Evolutionary conservation across 2,329 filamentous ascomycete species (phyloP), one percentile per base, ranked within the genome.

Genomic region (Fusarium sp.): DNA sequence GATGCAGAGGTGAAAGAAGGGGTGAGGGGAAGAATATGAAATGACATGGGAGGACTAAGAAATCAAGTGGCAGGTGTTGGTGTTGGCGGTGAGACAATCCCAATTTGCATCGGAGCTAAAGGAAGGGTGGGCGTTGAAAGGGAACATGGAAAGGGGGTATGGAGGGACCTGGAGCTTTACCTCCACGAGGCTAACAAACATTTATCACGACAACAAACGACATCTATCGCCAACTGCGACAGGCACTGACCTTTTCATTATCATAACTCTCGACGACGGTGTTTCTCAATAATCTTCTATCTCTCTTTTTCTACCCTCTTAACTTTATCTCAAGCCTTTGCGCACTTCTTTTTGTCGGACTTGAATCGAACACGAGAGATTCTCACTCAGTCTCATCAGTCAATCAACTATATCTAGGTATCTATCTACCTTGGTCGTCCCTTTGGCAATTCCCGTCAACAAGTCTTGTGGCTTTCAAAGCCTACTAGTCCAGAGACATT

Each of bases 31-130:
- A 20, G 14, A 35, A 44, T 24, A 41, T 26, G 24, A 54, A 38
- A 24, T 65, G 42, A 24, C 44, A 31, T 64, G 24, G n/a, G 57
- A 39, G 55, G 57, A 33, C 51, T 57, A 24, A 51, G 49, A 48
- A 51, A 49, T 63, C 33, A 41, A 56, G 51, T 55, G 64, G 41
- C 56, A 67, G 69, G 66, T 60, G 66, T 36, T 70, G 62, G 69
- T 65, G 61, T 31, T 70, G 62, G 69, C 52, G 69, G 69, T 63
- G 67, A 71, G 67, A 71, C 67, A 72, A 38, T 58, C 45, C 60
- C 61, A 71, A 38, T 66, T 42, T 62, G 45, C 41, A 36, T 41
- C 39, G n/a, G 56, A 66, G 42, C 61, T 66, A 66, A 66, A 35
- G 48, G 36, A 52, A 66, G 54, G 36, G 52, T 28, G 38, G 51